A percentile compares a stretch with the other conserved stretches of the same genome.
Evolutionary conservation across 2,329 filamentous ascomycete species (phyloP).

Genomic region (Dothideomycetidae sp.): DNA sequence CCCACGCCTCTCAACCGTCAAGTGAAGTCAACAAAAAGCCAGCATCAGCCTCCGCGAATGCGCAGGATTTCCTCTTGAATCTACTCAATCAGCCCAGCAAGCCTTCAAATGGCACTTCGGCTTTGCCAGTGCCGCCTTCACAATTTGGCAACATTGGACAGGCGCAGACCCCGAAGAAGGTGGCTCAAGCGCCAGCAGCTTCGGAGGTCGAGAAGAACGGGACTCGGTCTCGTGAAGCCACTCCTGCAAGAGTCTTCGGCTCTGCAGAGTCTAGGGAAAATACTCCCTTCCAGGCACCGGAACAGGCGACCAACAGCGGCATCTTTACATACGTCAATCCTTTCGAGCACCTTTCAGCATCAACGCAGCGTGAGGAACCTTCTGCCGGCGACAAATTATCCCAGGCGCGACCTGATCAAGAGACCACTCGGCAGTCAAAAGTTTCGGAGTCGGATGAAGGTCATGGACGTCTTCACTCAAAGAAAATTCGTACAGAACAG

Average conservation of each 20-base stretch:
- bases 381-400: no score
- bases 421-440: neutral
- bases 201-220: slow-evolving; percentile 18
- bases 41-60: no score
- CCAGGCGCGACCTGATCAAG: no score
- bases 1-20: no score
- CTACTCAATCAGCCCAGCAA: slow-evolving; percentile 62
- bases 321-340: slow-evolving; percentile 60
- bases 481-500: slow-evolving; percentile 9
- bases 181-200: slow-evolving; percentile 31
- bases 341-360: slow-evolving; percentile 54
- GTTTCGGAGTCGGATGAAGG: neutral
- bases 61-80: slow-evolving; percentile 73
- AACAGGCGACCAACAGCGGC: slow-evolving; percentile 24
- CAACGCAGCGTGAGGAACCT: slow-evolving; percentile 44
- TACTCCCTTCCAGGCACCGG: slow-evolving; percentile 26
- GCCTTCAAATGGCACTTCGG: slow-evolving; percentile 14
- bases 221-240: slow-evolving; percentile 14
- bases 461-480: neutral
- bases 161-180: slow-evolving; percentile 30
- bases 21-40: no score
- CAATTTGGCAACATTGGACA: slow-evolving; percentile 29
- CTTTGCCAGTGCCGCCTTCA: slow-evolving; percentile 16
- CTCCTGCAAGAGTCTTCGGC: slow-evolving; percentile 19
- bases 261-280: slow-evolving; percentile 16